These are phyloP conservation scores for Saccharomyces mikatae DNA, from an alignment of 805 yeast species.

Conservation along the genomic window DNA sequence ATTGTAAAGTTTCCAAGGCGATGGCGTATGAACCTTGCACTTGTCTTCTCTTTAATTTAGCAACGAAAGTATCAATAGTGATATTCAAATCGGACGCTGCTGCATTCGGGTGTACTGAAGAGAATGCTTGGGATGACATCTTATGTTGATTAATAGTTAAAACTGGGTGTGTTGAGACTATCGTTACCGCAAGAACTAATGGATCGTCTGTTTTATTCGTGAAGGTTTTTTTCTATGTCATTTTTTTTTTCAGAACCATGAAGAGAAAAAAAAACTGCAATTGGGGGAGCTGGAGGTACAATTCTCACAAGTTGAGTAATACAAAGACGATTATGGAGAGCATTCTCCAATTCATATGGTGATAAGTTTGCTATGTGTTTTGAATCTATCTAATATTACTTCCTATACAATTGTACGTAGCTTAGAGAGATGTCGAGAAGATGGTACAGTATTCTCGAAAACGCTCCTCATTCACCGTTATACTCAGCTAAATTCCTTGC, in stretches of 20 bases:
- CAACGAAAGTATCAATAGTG: constrained; percentile 38
- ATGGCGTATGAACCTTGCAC: constrained; percentile 70
- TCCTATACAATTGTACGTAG: background rate
- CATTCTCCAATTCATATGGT: background rate
- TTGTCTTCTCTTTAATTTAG: constrained; percentile 75
- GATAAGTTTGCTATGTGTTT: background rate
- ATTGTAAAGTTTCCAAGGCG: constrained; percentile 81
- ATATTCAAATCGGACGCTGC: constrained; percentile 31
- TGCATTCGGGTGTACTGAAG: constrained; percentile 1
- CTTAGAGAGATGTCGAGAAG: background rate
- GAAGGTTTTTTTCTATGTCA: background rate
- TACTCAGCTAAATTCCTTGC: constrained; percentile 23
- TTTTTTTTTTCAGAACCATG: background rate
- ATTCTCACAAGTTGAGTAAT: background rate
- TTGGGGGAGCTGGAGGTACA: background rate
- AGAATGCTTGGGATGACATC: background rate
- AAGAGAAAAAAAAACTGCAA: background rate
- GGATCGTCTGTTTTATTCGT: background rate
- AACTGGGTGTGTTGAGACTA: background rate
- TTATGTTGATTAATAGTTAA: background rate
- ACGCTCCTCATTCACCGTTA: constrained; percentile 19
- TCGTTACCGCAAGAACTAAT: background rate
- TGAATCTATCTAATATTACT: background rate
- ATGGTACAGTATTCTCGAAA: background rate
- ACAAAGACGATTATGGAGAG: background rate